Evolutionary conservation across 1,284 basidiomycete genomes (phyloP), one percentile per base, ranked within the genome.

Genomic region (Ustilago sp.): DNA sequence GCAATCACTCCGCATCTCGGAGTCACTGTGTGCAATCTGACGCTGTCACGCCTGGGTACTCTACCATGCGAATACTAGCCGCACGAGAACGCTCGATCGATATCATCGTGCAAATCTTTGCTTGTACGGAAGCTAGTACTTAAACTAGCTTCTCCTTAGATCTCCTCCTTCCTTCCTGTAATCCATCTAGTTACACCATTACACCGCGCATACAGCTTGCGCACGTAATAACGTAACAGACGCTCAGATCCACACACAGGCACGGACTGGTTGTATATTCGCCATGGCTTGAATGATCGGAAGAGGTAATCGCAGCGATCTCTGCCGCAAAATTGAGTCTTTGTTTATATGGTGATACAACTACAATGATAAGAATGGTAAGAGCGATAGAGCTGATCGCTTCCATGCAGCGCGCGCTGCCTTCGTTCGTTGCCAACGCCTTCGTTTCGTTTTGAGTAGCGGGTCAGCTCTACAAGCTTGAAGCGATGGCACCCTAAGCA

Each of bases 401-500:
- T 3, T 3, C 23, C 39, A 6, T n/a, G 39, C 39, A 7, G 39
- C 36, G 13, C n/a, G 15, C 4, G 11, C 39, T 41, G 15, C 15
- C 13, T 17, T 41, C 15, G 39, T 17, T 41, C 39, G 11, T 17
- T 15, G 39, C 15, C 7, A 41, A 17, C 13, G 11, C 15, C 39
- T 15, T 41, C 39, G 17, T 41, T 17, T 15, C 13, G 17, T 41
- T 38, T 41, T 17, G 39, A 41, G 39, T 15, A 17, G 13, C 17
- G 2, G 7, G 39, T 15, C 7, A 38, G 15, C 39, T 41, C 15
- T 41, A 13, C 36, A 38, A 38, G 36, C 36, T 31, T 19, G 28
- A 28, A 11, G 13, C 36, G 15, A 52, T 32, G 31, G n/a, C 6
- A 31, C 13, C n/a, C 56, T 41, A 84, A 2, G 80, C 80, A 23